Conservation (phyloP, 805 yeast species). For the Yarrowia keelungensis region DNA sequence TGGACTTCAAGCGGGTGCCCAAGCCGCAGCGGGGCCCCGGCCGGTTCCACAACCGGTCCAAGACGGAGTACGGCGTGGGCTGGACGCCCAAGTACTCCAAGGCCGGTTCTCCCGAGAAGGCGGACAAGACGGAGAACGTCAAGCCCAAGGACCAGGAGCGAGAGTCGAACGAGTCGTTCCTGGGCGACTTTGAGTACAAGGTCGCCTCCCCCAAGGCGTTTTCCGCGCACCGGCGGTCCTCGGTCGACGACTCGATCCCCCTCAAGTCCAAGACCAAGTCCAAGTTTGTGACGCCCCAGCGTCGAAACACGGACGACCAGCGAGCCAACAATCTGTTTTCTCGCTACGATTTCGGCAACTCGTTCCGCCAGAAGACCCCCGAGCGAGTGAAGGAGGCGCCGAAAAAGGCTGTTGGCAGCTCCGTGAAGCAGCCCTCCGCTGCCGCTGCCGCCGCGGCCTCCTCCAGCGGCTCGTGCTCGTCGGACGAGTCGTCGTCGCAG, state of each 20-base stretch:
- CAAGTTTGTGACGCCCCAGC: slow-evolving; percentile 29
- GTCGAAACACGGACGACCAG: slow-evolving; percentile 29
- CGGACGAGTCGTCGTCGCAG: slow-evolving; percentile 19
- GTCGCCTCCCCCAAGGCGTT: slow-evolving; percentile 25
- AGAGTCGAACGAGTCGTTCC: slow-evolving; percentile 25
- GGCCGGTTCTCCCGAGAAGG: slow-evolving; percentile 40
- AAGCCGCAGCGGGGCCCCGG: slow-evolving; percentile 39
- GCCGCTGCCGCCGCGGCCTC: neutral
- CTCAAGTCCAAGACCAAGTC: slow-evolving; percentile 21
- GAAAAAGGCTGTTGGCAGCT: neutral
- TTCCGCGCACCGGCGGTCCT: slow-evolving; percentile 11
- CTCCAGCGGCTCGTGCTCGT: slow-evolving; percentile 28
- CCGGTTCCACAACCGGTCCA: slow-evolving; percentile 37
- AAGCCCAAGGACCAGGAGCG: slow-evolving; percentile 40
- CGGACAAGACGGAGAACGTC: slow-evolving; percentile 42
- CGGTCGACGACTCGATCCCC: slow-evolving; percentile 34
- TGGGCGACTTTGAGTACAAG: slow-evolving; percentile 25
- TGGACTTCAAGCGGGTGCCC: slow-evolving; percentile 53
- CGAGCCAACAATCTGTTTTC: slow-evolving; percentile 18
- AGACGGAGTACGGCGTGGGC: slow-evolving; percentile 36
- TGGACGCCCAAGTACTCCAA: slow-evolving; percentile 29
- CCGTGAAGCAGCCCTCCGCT: neutral
- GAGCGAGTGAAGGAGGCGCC: neutral
- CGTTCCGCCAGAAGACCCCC: slow-evolving; percentile 33
- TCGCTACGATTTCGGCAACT: slow-evolving; percentile 35